Base-by-base conservation (phyloP, 768 basidiomycete genomes). In the Punctularia strigosozonata region DNA sequence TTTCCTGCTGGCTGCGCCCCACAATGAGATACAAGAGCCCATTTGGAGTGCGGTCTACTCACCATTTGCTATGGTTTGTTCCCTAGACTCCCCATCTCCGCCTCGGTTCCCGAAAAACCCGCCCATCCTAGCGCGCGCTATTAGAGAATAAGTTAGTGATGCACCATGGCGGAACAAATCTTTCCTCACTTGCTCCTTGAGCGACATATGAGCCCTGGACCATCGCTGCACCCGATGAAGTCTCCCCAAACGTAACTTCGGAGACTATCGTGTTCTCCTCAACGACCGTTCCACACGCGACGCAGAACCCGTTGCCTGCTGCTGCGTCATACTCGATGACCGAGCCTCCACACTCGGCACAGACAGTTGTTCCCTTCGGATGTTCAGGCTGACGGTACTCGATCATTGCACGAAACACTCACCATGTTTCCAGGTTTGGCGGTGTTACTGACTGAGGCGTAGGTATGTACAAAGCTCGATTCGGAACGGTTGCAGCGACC, bases 241-340 rank as follows among this genome's bases (percentile, higher is more conserved):
- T 84, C 66, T 99, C 95, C n/a, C 90, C 89, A 49, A 99, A 99
- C 1, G 80, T 77, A 40, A 99, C 76, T 55, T 99, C 95, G 45
- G 81, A 85, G 7, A 97, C 88, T 43, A 98, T 90, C 2, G 82
- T 77, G 52, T 89, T 91, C 59, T 95, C 88, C 60, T 94, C 89
- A 7, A 94, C 68, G 14, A 98, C 90, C 5, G 80, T 84, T 33
- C 88, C 89, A 49, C 92, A 97, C 47, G 72, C 65, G 1, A 82
- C 73, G 49, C 89, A 92, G 53, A 88, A 84, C 4, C 83, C 84
- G 46, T 85, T 85, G 6, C 87, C 87, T 4, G 84, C 83, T 10
- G 84, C 77, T 23, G 77, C 64, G 57, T 88, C 83, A 55, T 88
- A 88, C 54, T 87, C 85, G 46, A 89, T 87, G 12, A 85, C 79